Conservation (phyloP, 2,329 filamentous ascomycete species). For the Aureobasidium lini region DNA sequence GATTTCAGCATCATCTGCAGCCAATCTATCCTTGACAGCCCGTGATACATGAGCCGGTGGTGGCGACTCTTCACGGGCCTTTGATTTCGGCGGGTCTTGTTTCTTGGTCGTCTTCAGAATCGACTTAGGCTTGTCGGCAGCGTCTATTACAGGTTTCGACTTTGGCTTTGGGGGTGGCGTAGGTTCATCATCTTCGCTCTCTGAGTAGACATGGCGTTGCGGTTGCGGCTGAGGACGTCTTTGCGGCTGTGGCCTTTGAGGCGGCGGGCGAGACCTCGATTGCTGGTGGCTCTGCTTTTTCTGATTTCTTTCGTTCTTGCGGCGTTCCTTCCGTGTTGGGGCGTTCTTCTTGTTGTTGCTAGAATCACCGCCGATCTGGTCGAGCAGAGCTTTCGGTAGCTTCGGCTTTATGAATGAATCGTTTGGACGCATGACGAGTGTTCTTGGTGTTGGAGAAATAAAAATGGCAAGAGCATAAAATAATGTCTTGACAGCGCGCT, state of each 20-base stretch:
- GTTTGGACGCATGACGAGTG: slow-evolving; percentile 28
- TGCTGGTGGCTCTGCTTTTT: slow-evolving; percentile 45
- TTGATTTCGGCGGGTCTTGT: slow-evolving; percentile 8
- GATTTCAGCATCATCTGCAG: slow-evolving; percentile 82
- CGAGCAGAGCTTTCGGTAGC: slow-evolving; percentile 38
- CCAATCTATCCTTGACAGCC: slow-evolving; percentile 56
- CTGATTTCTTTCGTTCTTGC: slow-evolving; percentile 57
- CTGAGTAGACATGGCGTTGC: slow-evolving; percentile 23
- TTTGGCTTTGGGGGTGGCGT: slow-evolving; percentile 18
- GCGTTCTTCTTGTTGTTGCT: slow-evolving; percentile 18
- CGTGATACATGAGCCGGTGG: slow-evolving; percentile 25
- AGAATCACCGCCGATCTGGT: slow-evolving; percentile 33
- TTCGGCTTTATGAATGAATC: slow-evolving; percentile 30
- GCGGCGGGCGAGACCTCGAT: slow-evolving; percentile 13
- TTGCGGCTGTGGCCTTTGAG: slow-evolving; percentile 13
- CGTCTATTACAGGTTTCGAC: slow-evolving; percentile 19
- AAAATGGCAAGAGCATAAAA: slow-evolving; percentile 1
- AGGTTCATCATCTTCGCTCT: slow-evolving; percentile 24
- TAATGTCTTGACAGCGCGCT: slow-evolving; percentile 5
- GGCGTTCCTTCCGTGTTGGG: slow-evolving; percentile 35
- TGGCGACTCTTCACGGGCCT: slow-evolving; percentile 2
- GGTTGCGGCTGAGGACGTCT: slow-evolving; percentile 18
- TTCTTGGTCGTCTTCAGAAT: slow-evolving; percentile 28
- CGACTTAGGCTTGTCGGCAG: slow-evolving; percentile 28
- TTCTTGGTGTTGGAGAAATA: not conserved